These are phyloP conservation scores for Voacanga thouarsii DNA, from an alignment of 257 asterid species.

Conservation along the genomic window DNA sequence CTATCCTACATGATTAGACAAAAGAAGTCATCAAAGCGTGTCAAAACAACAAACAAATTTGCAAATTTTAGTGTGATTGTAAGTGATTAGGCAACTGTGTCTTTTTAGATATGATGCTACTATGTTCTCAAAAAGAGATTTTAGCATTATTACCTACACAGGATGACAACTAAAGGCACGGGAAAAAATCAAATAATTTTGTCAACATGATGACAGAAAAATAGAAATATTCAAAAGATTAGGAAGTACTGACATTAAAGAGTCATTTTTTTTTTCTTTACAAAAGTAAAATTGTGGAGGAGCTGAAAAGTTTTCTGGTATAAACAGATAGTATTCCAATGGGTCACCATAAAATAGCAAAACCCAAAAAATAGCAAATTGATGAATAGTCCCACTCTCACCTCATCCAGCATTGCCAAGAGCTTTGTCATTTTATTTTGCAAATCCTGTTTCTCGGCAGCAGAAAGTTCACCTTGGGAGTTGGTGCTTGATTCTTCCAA, in stretches of 20 bases:
- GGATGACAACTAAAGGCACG: not conserved
- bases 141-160: no score
- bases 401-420: conserved; percentile 83
- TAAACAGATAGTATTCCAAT: not conserved
- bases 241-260: not conserved
- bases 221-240: not conserved
- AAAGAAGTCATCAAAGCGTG: not conserved
- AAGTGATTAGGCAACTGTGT: not conserved
- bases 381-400: conserved; percentile 24
- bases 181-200: no score
- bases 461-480: conserved; percentile 43
- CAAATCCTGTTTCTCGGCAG: conserved; percentile 71
- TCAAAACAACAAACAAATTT: not conserved
- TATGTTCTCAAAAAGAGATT: not conserved
- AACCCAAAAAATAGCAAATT: not conserved
- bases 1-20: not conserved
- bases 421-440: conserved; percentile 69
- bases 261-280: not conserved
- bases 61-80: no score
- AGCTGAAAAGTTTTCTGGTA: not conserved
- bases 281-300: not conserved
- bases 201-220: not conserved
- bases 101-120: not conserved
- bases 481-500: conserved; percentile 34
- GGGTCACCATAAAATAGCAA: not conserved